Evolutionary conservation across 768 basidiomycete species (phyloP).

Genomic region (Arthromyces matolae): DNA sequence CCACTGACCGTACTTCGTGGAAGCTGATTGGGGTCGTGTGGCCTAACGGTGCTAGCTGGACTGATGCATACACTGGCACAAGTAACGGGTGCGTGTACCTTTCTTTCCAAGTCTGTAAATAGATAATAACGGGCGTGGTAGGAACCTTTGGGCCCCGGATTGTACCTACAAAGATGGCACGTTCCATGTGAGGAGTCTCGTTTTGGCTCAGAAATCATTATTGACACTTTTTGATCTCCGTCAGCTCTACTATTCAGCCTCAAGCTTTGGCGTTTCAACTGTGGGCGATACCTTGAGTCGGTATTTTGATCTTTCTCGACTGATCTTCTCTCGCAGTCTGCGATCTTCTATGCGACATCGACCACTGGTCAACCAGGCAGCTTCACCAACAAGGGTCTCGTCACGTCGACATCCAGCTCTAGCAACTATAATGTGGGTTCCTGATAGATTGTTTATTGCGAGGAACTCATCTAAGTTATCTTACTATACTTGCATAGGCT

Average conservation of each 20-base stretch:
- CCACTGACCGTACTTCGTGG: conserved; percentile 45
- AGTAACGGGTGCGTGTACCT: conserved; percentile 40
- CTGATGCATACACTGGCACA: conserved; percentile 44
- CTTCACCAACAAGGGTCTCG: conserved; percentile 45
- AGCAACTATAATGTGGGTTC: conserved; percentile 43
- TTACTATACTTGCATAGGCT: conserved; percentile 1
- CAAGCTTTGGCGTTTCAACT: conserved; percentile 37
- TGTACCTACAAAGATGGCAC: conserved; percentile 29
- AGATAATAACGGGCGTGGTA: too few relatives aligned
- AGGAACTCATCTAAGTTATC: neutral
- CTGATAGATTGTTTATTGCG: conserved; percentile 15
- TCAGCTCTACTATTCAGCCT: conserved; percentile 56
- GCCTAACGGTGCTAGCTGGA: conserved; percentile 49
- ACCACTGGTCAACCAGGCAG: conserved; percentile 42
- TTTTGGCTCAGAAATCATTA: neutral
- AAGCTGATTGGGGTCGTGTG: conserved; percentile 43
- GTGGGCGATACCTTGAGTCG: neutral
- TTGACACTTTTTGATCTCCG: too few relatives aligned
- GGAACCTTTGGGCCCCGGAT: conserved; percentile 39
- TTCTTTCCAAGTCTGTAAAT: too few relatives aligned
- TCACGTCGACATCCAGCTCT: conserved; percentile 37
- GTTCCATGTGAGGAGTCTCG: conserved; percentile 22
- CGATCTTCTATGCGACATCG: conserved; percentile 52
- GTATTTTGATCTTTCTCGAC: too few relatives aligned
- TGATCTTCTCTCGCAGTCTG: too few relatives aligned